Conservation (phyloP, 148 eudicot genomes). For the Rhododendron simsii region DNA sequence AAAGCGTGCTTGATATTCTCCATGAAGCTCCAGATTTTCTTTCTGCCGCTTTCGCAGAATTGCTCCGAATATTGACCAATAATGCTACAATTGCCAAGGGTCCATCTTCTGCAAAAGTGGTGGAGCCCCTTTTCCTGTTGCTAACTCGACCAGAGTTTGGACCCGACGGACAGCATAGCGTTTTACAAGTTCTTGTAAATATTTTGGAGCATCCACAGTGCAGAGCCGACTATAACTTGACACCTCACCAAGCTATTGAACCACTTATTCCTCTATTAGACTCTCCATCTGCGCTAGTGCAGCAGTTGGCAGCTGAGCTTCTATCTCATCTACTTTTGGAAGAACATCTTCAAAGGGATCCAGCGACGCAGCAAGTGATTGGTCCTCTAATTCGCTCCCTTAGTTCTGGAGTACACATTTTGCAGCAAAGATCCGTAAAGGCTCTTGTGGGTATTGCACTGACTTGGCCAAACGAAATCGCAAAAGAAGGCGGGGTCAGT, state of each 20-base stretch:
- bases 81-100: constrained; percentile 93
- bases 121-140: constrained; percentile 77
- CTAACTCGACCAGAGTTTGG: constrained; percentile 75
- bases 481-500: constrained; percentile 91
- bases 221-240: constrained; percentile 64
- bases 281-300: constrained; percentile 74
- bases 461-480: constrained; percentile 95
- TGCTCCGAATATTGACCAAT: constrained; percentile 85
- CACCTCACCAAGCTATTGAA: constrained; percentile 79
- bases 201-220: constrained; percentile 87
- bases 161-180: constrained; percentile 94
- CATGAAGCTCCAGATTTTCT: constrained; percentile 96
- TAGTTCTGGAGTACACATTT: constrained; percentile 72
- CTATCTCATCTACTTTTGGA: constrained; percentile 77
- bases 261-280: constrained; percentile 87
- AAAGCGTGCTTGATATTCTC: constrained; percentile 76
- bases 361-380: constrained; percentile 73
- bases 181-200: constrained; percentile 90
- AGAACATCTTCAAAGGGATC: constrained; percentile 82
- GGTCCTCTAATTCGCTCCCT: constrained; percentile 81
- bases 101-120: constrained; percentile 87
- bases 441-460: constrained; percentile 78
- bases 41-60: constrained; percentile 81
- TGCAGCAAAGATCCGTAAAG: constrained; percentile 87
- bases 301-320: constrained; percentile 91